These are phyloP conservation scores for Mollisiaceae sp. DNA, from an alignment of 2,329 filamentous ascomycete genomes.

Conservation along the genomic window DNA sequence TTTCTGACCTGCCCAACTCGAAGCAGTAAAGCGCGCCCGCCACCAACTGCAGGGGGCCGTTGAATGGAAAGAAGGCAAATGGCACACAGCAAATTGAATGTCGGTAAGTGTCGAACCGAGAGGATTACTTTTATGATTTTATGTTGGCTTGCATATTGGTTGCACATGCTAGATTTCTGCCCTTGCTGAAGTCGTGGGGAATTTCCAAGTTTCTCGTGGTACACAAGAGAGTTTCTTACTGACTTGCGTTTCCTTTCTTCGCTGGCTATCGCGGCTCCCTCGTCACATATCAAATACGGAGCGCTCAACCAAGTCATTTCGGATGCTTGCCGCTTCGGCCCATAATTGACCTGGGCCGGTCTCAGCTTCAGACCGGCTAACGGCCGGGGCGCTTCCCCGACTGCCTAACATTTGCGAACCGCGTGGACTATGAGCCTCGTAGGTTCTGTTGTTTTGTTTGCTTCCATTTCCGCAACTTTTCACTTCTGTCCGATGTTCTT, in stretches of 20 bases:
- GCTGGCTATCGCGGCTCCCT: not conserved
- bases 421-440: not conserved
- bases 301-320: not conserved
- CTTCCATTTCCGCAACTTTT: not conserved
- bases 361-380: not conserved
- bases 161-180: too few relatives aligned
- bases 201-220: too few relatives aligned
- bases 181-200: too few relatives aligned
- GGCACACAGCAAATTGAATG: not conserved
- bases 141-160: not conserved
- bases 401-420: constrained; percentile 14
- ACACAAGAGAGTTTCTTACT: not conserved
- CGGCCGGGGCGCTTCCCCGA: not conserved
- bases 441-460: not conserved
- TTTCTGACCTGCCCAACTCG: not conserved
- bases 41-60: not conserved
- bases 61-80: not conserved
- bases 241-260: not conserved
- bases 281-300: constrained; percentile 1
- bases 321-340: not conserved
- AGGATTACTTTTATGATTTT: not conserved
- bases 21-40: not conserved
- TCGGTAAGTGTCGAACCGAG: not conserved
- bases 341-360: not conserved
- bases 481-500: not conserved